These are phyloP conservation scores for Delphinella strobiligena DNA, from an alignment of 2,329 filamentous ascomycete species.

Conservation along the genomic window DNA sequence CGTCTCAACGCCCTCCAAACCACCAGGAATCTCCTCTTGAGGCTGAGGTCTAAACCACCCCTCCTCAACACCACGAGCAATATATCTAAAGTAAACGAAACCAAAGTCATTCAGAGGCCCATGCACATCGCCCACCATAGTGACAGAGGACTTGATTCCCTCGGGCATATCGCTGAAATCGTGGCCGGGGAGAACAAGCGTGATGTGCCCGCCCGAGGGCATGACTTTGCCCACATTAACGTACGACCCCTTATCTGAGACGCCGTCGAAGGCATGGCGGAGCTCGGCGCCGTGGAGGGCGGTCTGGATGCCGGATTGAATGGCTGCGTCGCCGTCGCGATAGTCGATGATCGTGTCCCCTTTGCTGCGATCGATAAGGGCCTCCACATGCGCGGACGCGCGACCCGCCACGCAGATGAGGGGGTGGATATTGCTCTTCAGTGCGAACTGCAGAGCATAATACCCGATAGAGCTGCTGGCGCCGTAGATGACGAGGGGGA, in stretches of 20 bases:
- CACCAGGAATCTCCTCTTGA: slow-evolving; percentile 19
- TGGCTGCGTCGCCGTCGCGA: slow-evolving; percentile 40
- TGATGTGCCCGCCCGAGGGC: slow-evolving; percentile 24
- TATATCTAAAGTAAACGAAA: slow-evolving; percentile 20
- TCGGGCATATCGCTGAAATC: slow-evolving; percentile 31
- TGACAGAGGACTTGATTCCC: slow-evolving; percentile 25
- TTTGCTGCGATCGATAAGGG: slow-evolving; percentile 25
- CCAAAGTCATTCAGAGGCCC: slow-evolving; percentile 22
- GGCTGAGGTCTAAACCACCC: slow-evolving; percentile 25
- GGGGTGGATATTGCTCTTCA: slow-evolving; percentile 27
- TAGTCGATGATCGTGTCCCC: slow-evolving; percentile 40
- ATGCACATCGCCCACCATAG: slow-evolving; percentile 23
- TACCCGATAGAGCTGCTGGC: slow-evolving; percentile 29
- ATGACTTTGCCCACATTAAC: slow-evolving; percentile 35
- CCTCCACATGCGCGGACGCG: slow-evolving; percentile 24
- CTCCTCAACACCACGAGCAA: slow-evolving; percentile 21
- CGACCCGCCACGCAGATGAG: slow-evolving; percentile 30
- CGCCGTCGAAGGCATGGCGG: slow-evolving; percentile 45
- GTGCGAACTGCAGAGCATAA: slow-evolving; percentile 29
- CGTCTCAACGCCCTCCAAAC: slow-evolving; percentile 16
- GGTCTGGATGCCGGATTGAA: slow-evolving; percentile 34
- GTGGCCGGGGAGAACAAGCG: slow-evolving; percentile 27
- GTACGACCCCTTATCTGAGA: slow-evolving; percentile 38
- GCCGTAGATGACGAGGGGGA: slow-evolving; percentile 27
- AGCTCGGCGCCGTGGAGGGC: slow-evolving; percentile 31